phyloP scores from a whole-genome alignment of 2,329 filamentous ascomycete genomes.

The Hymenoscyphus scutula region DNA sequence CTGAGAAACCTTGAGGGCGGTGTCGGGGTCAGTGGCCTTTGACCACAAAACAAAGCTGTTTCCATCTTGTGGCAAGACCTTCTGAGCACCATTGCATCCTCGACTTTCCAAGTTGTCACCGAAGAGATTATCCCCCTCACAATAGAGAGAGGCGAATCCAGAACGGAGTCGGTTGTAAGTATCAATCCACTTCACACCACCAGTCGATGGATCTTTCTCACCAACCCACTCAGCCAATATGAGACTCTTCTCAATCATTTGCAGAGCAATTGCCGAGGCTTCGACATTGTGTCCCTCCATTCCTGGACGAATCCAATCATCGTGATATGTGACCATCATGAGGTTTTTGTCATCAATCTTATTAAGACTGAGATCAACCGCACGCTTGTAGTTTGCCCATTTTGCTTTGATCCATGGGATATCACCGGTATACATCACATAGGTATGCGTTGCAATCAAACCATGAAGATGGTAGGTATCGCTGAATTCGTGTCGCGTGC shows the following conservation, averaged over 20 bases:
- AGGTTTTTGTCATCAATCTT: constrained; percentile 44
- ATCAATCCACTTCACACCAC: constrained; percentile 20
- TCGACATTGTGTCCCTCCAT: constrained; percentile 36
- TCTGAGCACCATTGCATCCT: constrained; percentile 48
- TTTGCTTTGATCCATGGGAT: constrained; percentile 45
- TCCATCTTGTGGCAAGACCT: constrained; percentile 57
- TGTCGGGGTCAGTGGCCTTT: constrained; percentile 29
- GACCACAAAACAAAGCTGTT: constrained; percentile 52
- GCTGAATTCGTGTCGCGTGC: constrained; percentile 42
- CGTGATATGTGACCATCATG: constrained; percentile 27
- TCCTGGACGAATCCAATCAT: constrained; percentile 34
- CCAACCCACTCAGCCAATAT: constrained; percentile 41
- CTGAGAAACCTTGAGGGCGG: constrained; percentile 23
- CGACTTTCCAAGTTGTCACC: constrained; percentile 47
- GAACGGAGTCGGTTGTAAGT: constrained; percentile 19
- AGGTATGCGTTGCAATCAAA: constrained; percentile 57
- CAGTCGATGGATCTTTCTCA: constrained; percentile 26
- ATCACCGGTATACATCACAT: constrained; percentile 57
- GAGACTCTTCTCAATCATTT: constrained; percentile 42
- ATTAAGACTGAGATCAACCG: constrained; percentile 44
- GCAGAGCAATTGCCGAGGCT: constrained; percentile 32
- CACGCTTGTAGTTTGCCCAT: constrained; percentile 49
- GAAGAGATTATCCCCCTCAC: constrained; percentile 44
- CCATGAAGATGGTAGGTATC: constrained; percentile 60
- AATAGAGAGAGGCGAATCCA: constrained; percentile 31